Conservation (phyloP, 306 rosid species). For the Dalbergia oliveri region DNA sequence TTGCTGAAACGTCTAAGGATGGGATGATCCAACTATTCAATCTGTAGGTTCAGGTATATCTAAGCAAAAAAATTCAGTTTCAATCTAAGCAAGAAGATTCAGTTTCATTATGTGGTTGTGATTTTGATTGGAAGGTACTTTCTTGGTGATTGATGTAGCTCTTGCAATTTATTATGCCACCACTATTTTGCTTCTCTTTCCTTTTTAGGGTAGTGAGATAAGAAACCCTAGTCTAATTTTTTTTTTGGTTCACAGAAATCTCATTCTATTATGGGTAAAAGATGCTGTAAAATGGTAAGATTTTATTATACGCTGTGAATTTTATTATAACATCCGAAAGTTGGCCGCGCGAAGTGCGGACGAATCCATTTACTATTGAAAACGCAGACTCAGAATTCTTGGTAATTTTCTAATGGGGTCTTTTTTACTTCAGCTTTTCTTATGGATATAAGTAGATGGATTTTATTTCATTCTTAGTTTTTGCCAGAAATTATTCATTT, state of each 20-base stretch:
- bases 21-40: not conserved
- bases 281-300: not conserved
- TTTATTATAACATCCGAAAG: not conserved
- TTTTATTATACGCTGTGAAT: not conserved
- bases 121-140: not conserved
- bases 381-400: too few relatives aligned
- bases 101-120: not conserved
- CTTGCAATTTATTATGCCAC: not conserved
- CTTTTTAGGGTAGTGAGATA: not conserved
- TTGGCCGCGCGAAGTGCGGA: not conserved
- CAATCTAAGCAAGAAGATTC: not conserved
- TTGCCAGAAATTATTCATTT: too few relatives aligned
- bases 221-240: not conserved
- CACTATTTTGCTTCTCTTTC: not conserved
- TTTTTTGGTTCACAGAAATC: too few relatives aligned
- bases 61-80: not conserved
- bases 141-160: not conserved
- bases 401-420: too few relatives aligned
- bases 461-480: too few relatives aligned
- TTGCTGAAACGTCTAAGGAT: constrained; percentile 9
- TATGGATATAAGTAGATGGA: too few relatives aligned
- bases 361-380: too few relatives aligned
- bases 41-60: not conserved
- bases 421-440: too few relatives aligned
- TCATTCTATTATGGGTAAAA: not conserved